Base-by-base conservation (phyloP, 768 basidiomycete species). In the Cyclocybe aegerita region DNA sequence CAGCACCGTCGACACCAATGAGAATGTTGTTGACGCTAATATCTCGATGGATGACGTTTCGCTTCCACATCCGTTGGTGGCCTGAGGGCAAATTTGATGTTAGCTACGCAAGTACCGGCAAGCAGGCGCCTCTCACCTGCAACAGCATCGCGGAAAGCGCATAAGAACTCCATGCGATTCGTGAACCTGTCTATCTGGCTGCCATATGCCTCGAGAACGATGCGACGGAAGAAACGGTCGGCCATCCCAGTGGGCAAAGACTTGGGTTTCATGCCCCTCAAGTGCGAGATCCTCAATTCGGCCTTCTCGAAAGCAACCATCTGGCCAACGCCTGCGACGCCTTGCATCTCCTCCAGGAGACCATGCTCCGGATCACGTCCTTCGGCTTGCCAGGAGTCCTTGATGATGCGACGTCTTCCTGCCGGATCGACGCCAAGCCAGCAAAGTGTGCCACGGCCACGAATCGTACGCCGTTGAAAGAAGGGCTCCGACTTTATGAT, bases 31-130 rank as follows among this genome's bases (percentile, higher is more conserved):
- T 43, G 7, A 46, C 41, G 35, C 58, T 64, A 29, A 66, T 58
- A 35, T 63, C 61, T 15, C 65, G 54, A 34, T 66, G 61, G 14
- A 64, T 50, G 33, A 66, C 52, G 9, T 49, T 49, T 4, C 45
- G n/a, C 23, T 29, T 34, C 40, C 37, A 57, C 14, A 56, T 48
- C 37, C 52, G 53, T 2, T 39, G 48, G 46, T 58, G 56, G 6
- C 60, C 62, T 64, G 23, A 9, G 41, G 3, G 15, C 15, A 34
- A 11, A 9, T 33, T 8, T 23, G 16, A 31, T 9, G 32, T 33
- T 16, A 12, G 39, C 14, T n/a, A 44, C n/a, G 12, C 11, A 12
- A 23, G 23, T 23, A 29, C 11, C 32, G 14, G 36, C 4, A 38
- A 10, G 33, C 31, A 7, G 23, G 7, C 2, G 48, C 9, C 9